Evolutionary conservation across 2,329 filamentous ascomycete genomes (phyloP), one percentile per base, ranked within the genome.

Genomic region (Colletotrichum lentis): DNA sequence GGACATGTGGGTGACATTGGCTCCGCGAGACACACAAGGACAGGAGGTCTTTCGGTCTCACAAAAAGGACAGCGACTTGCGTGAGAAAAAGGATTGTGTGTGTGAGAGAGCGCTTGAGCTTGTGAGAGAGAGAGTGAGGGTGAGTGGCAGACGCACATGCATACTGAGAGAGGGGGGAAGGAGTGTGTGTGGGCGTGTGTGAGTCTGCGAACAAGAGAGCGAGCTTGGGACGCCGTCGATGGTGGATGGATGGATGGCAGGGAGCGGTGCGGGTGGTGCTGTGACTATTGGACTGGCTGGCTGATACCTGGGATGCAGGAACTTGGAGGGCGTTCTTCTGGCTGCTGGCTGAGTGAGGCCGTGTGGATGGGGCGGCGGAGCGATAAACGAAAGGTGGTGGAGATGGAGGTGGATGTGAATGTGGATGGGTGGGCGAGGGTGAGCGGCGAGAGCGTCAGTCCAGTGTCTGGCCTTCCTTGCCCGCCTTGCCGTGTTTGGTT

Each of bases 331-430:
- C 27, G 1, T 7, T 31, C 8, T 31, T 31, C 27, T 31, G 27
- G 27, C 27, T 31, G 27, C 27, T 31, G 27, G 27, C 27, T 31
- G 41, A 35, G 27, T 22, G n/a, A 20, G 27, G 27, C 27, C 14
- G 53, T 43, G 37, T 27, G 22, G 16, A 56, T 43, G 53, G 53
- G 37, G 53, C 53, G 53, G 53, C 37, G 37, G 53, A 56, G 53
- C 27, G 53, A 41, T 2, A 22, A 43, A 41, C 37, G 37, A 31
- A 22, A 22, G 37, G 37, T 20, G 14, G 35, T 39, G 22, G 35
- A 55, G 49, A 27, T 35, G 49, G 49, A 52, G 46, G 46, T 49
- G 46, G 22, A 47, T 47, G 44, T 12, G 47, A 16, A 27, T 24
- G 47, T 50, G 24, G 24, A 10, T 11, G 47, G 43, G n/a, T 16